These are phyloP conservation scores for Annulohypoxylon bovei DNA, from an alignment of 495 filamentous ascomycete genomes.

Conservation along the genomic window DNA sequence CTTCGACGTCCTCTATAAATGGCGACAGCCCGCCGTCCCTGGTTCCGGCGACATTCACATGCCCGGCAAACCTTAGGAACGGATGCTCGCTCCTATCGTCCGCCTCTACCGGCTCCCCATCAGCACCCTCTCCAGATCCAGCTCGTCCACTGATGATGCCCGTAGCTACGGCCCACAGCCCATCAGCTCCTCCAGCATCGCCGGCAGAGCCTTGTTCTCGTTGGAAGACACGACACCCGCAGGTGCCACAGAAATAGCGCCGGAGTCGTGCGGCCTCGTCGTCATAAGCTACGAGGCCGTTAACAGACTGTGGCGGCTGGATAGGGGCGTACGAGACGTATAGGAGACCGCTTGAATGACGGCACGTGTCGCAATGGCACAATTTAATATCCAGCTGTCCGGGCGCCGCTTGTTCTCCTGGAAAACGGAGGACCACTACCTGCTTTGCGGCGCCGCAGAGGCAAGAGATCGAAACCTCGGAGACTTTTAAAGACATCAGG, in stretches of 20 bases:
- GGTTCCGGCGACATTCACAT: slow-evolving; percentile 62
- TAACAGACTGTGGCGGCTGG: slow-evolving; percentile 43
- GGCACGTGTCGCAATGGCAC: slow-evolving; percentile 74
- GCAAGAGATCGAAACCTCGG: slow-evolving; percentile 57
- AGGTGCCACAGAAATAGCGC: slow-evolving; percentile 74
- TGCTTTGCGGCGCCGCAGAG: slow-evolving; percentile 63
- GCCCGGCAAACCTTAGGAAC: slow-evolving; percentile 49
- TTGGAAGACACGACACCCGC: slow-evolving; percentile 71
- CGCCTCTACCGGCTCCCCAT: neutral
- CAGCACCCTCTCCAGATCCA: neutral
- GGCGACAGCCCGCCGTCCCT: slow-evolving; percentile 66
- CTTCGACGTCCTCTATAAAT: slow-evolving; percentile 53
- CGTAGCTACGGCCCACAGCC: slow-evolving; percentile 48
- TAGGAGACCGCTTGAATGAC: slow-evolving; percentile 66
- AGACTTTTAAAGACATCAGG: neutral
- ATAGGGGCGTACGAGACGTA: slow-evolving; percentile 62
- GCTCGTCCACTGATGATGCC: slow-evolving; percentile 38
- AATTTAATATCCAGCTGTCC: slow-evolving; percentile 50
- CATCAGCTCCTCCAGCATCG: slow-evolving; percentile 45
- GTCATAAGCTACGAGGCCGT: slow-evolving; percentile 58
- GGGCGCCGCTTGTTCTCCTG: slow-evolving; percentile 30
- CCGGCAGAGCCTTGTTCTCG: slow-evolving; percentile 10
- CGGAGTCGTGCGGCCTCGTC: slow-evolving; percentile 25
- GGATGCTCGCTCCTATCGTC: slow-evolving; percentile 5
- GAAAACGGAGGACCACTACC: slow-evolving; percentile 50